Base-by-base conservation (phyloP, 495 filamentous ascomycete genomes). In the Tuber brumale region DNA sequence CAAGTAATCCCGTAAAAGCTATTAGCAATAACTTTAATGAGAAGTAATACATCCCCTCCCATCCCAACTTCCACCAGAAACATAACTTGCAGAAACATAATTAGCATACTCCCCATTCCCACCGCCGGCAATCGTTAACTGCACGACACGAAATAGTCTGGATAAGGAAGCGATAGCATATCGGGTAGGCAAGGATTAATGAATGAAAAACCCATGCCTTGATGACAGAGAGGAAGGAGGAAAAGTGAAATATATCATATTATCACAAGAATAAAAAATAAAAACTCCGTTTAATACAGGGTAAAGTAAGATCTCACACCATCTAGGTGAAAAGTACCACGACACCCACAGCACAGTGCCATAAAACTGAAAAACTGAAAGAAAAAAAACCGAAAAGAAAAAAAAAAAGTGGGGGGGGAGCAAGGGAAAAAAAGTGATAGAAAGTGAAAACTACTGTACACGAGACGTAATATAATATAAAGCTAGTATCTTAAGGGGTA, bases 361-460 rank as follows among this genome's bases (percentile, higher is more conserved):
- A n/a, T 18, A 23, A 72, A 72, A 71, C 31, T 51, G 19, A 41
- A 19, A 51, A 41, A 77, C 75, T 72, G 78, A 74, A 76, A 66
- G 70, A 79, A 71, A 74, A 81, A 80, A 75, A 70, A n/a, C 71
- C 19, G 74, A 46, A 10, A 21, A 74, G 61, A 35, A 76, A 74
- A 71, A 21, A 74, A 69, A 35, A 76, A 74, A 71, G 61, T 3
- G 69, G 61, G 71, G 72, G 69, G 21, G 31, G 16, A 37, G 66
- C 72, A 43, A 44, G 73, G 31, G 80, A 71, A 42, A 27, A 81
- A 71, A 42, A 27, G 44, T 43, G 42, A 19, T 57, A 57, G 23
- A 74, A 70, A 44, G 51, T 61, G 19, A 70, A 74, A 21, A 41
- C 41, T 70, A 66, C 27, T 66, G 31, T 66, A 66, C 57, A 66